phyloP scores from a whole-genome alignment of 2,329 filamentous ascomycete genomes.

The Phialocephala sp. region DNA sequence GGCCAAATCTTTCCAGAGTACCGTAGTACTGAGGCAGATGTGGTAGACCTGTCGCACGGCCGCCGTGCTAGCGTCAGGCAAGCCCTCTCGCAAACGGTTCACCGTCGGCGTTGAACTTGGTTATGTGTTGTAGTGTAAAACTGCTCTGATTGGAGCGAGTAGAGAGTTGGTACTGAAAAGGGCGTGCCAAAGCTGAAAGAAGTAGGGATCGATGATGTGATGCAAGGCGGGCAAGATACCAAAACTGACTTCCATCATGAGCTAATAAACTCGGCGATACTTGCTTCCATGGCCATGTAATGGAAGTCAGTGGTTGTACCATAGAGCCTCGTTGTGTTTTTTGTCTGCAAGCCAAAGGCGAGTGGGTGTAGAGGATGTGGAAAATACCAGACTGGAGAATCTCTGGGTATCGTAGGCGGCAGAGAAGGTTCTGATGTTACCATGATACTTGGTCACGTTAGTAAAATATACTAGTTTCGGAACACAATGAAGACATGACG shows the following conservation, averaged over 20 bases:
- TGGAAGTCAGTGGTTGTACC: background rate
- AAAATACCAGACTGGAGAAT: background rate
- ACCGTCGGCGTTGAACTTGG: no score
- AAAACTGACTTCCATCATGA: slow-evolving; percentile 1
- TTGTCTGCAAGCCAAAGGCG: background rate
- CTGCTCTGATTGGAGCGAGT: no score
- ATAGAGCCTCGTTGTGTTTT: background rate
- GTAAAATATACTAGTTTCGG: background rate
- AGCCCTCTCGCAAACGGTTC: no score
- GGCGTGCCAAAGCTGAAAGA: background rate
- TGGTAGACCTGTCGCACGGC: background rate
- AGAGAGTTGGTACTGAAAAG: no score
- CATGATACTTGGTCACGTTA: background rate
- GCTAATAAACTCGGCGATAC: slow-evolving; percentile 10
- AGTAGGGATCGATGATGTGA: background rate
- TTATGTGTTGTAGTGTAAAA: no score
- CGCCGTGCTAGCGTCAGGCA: background rate
- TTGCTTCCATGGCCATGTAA: background rate
- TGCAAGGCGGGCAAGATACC: background rate
- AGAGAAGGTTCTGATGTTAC: background rate
- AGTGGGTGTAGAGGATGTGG: background rate
- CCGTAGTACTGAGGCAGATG: background rate
- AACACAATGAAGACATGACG: background rate
- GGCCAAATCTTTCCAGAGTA: background rate
- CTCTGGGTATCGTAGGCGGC: background rate